Percentiles rank a stretch among this genome's conserved stretches.
These are phyloP conservation scores for Podaxis sp. DNA, from an alignment of 768 basidiomycete genomes.

Conservation along the genomic window DNA sequence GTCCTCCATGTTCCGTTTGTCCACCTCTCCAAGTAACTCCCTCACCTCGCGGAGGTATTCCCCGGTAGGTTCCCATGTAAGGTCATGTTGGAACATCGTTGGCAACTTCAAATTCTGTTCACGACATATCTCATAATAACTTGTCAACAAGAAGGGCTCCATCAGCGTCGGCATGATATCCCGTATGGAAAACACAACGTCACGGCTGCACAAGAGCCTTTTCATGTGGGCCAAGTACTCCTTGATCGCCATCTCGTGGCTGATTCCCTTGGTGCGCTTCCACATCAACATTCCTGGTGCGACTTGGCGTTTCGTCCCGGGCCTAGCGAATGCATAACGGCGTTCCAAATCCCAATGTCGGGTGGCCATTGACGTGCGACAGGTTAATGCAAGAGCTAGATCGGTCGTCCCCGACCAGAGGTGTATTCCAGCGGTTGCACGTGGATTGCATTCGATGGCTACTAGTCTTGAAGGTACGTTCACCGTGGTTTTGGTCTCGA, in stretches of 20 bases:
- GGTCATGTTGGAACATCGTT: constrained; percentile 19
- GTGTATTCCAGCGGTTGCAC: constrained; percentile 16
- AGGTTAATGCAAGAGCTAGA: constrained; percentile 15
- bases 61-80: constrained; percentile 17
- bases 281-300: constrained; percentile 19
- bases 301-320: constrained; percentile 14
- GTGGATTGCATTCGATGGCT: constrained; percentile 19
- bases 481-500: constrained; percentile 1
- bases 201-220: constrained; percentile 13
- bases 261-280: constrained; percentile 9
- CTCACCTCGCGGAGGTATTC: constrained; percentile 12
- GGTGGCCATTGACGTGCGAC: constrained; percentile 5
- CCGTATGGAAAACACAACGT: constrained; percentile 16
- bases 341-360: not conserved
- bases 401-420: constrained; percentile 15
- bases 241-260: constrained; percentile 4
- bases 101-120: constrained; percentile 17
- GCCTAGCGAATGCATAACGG: not conserved
- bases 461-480: constrained; percentile 9
- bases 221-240: constrained; percentile 19
- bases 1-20: not conserved
- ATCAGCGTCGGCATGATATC: constrained; percentile 18
- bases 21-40: constrained; percentile 9
- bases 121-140: constrained; percentile 18
- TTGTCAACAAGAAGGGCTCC: constrained; percentile 20